phyloP scores from a whole-genome alignment of 495 filamentous ascomycete species.

The Penicillium malachiteum region DNA sequence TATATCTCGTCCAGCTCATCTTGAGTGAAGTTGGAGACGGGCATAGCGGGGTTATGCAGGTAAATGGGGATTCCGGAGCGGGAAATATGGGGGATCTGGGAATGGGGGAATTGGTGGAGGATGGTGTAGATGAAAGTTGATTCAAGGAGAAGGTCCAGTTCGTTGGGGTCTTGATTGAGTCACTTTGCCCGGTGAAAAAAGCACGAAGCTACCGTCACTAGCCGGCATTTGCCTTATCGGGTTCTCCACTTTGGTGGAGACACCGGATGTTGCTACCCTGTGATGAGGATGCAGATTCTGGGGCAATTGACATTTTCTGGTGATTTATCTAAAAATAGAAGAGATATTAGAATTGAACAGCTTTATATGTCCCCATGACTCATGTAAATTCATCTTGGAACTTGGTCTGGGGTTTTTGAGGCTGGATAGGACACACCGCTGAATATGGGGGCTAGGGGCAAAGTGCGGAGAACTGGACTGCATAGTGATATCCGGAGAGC shows the following conservation, averaged over 20 bases:
- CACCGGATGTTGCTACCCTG: neutral
- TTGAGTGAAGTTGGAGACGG: constrained; percentile 23
- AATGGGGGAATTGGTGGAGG: neutral
- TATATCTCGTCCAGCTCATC: constrained; percentile 60
- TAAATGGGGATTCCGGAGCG: neutral
- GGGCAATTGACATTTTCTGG: no score
- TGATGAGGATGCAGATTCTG: neutral
- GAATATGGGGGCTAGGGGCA: no score
- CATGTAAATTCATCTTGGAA: no score
- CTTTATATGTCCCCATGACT: no score
- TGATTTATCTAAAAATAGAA: no score
- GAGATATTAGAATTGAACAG: no score
- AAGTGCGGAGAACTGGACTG: no score
- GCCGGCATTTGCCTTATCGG: constrained; percentile 22
- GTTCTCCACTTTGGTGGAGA: constrained; percentile 15
- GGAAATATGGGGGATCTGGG: neutral
- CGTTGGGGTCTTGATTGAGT: constrained; percentile 11
- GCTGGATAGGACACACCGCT: no score
- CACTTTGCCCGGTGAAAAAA: constrained; percentile 15
- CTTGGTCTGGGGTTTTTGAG: no score
- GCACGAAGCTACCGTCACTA: constrained; percentile 21
- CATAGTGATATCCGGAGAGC: no score
- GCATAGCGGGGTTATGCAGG: constrained; percentile 12
- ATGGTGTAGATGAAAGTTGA: constrained; percentile 1
- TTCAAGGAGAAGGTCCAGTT: neutral